These are phyloP conservation scores for Fusarium devonianum DNA, from an alignment of 2,329 filamentous ascomycete genomes.

Conservation along the genomic window DNA sequence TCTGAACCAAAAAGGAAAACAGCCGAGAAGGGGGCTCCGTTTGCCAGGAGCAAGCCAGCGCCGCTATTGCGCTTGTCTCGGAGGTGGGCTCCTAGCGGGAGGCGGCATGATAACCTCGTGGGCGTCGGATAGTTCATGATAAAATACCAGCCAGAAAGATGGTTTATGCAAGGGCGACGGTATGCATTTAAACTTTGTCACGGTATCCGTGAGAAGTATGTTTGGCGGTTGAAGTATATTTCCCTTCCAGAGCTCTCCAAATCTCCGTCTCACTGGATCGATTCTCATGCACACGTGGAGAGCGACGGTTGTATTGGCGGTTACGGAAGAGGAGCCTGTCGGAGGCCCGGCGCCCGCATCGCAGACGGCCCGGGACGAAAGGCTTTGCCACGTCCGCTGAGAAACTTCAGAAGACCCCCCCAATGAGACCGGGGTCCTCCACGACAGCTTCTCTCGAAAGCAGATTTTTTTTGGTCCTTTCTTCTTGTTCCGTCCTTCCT, in stretches of 20 bases:
- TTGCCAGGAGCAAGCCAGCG: slow-evolving; percentile 6
- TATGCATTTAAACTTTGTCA: slow-evolving; percentile 13
- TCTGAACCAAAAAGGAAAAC: slow-evolving; percentile 17
- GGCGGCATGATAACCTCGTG: slow-evolving; percentile 27
- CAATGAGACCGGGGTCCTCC: slow-evolving; percentile 3
- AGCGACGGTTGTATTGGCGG: slow-evolving; percentile 4
- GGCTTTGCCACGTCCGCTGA: slow-evolving; percentile 5
- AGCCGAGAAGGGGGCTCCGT: slow-evolving; percentile 11
- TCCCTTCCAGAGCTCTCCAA: neutral
- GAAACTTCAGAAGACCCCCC: too few relatives aligned
- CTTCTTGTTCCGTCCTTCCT: slow-evolving; percentile 2
- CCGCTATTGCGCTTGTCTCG: slow-evolving; percentile 15
- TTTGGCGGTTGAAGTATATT: slow-evolving; percentile 13
- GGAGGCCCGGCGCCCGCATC: slow-evolving; percentile 1
- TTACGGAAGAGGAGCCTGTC: slow-evolving; percentile 1
- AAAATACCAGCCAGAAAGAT: slow-evolving; percentile 27
- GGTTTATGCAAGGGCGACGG: slow-evolving; percentile 28
- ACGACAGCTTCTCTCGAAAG: slow-evolving; percentile 15
- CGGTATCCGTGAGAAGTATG: slow-evolving; percentile 7
- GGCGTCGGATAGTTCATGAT: slow-evolving; percentile 19
- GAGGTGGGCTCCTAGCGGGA: slow-evolving; percentile 25
- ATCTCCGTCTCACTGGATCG: slow-evolving; percentile 11
- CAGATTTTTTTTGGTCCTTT: slow-evolving; percentile 2
- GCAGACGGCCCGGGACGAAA: slow-evolving; percentile 2
- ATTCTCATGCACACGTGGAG: slow-evolving; percentile 10